Evolutionary conservation across 768 basidiomycete species (phyloP), one percentile per base, ranked within the genome.

Genomic region (Mycena floridula): DNA sequence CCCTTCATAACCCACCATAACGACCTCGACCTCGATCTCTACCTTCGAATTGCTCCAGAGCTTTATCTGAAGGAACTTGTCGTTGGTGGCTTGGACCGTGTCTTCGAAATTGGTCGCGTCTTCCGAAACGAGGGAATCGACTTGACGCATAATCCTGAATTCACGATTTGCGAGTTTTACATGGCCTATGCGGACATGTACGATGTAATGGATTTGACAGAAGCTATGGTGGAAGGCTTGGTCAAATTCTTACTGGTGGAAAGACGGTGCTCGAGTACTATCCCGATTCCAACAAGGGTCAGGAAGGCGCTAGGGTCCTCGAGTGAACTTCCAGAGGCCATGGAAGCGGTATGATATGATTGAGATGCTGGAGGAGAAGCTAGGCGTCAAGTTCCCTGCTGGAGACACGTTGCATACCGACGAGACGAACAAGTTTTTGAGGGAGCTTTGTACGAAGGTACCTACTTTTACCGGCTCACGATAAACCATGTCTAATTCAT

Each of bases 281-380:
- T 60, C 96, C 96, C 2, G 91, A 98, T 56, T 94, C 94, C 36
- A 90, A 92, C 73, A 90, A 83, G 57, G 79, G 81, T 40, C 76
- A 80, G 55, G 73, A 77, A 49, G 74, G 70, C 24, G 73, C 72
- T 52, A 79, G 72, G 50, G 74, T 74, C 56, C 72, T 87, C 52
- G 75, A 79, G 46, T 98, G 46, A 85, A 99, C 53, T 99, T 97
- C 69, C 65, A 81, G 72, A 72, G 85, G 37, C 95, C 96, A 11
- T 99, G 96, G 96, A 96, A 95, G 85, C 73, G 90, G 49, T 94
- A 94, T 63, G 91, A 98, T 64, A 99, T 99, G 96, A 97, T 98
- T 54, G 79, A 67, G 53, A 98, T 95, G 20, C 70, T 98, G 30
- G 96, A 99, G 70, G 83, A 93, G 73, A 92, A 98, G 81, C 68